Percentiles rank a stretch among this genome's conserved stretches.
Conservation (phyloP, 2,329 filamentous ascomycete genomes). For the Piedraia hortae region DNA sequence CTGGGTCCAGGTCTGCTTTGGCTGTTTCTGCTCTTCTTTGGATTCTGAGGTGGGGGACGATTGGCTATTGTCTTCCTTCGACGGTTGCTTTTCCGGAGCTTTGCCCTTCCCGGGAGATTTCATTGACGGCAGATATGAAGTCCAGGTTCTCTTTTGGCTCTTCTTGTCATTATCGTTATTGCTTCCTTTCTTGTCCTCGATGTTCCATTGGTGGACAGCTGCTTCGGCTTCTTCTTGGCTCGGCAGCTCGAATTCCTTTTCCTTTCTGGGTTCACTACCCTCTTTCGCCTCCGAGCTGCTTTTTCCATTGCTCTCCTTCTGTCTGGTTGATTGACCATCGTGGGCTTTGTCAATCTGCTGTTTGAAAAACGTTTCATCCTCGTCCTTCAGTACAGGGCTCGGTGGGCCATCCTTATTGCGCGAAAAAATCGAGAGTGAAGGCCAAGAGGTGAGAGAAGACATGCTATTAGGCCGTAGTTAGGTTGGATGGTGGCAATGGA, state of each 20-base stretch:
- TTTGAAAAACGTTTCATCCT: conserved; percentile 30
- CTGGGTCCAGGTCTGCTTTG: conserved; percentile 9
- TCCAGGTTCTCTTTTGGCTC: conserved; percentile 13
- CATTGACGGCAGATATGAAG: conserved; percentile 11
- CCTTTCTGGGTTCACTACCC: conserved; percentile 9
- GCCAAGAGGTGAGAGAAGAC: conserved; percentile 11
- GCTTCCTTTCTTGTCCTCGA: conserved; percentile 3
- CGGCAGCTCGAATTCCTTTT: conserved; percentile 9
- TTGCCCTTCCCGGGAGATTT: conserved; percentile 2
- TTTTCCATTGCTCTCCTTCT: conserved; percentile 7
- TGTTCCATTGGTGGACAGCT: conserved; percentile 8
- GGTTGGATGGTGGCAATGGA: too few relatives aligned
- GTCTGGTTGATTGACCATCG: conserved; percentile 3
- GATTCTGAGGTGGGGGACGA: conserved; percentile 1
- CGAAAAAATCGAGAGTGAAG: conserved; percentile 12
- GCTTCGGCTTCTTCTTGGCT: conserved; percentile 13
- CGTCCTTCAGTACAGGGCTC: conserved; percentile 27
- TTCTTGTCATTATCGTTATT: conserved; percentile 7
- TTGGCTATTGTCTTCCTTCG: conserved; percentile 2
- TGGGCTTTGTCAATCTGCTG: conserved; percentile 8
- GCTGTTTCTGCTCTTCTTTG: conserved; percentile 1
- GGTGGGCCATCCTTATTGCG: conserved; percentile 13
- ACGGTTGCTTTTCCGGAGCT: not conserved
- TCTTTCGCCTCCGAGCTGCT: conserved; percentile 4
- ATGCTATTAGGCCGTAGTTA: too few relatives aligned